phyloP scores from a whole-genome alignment of 2,329 filamentous ascomycete genomes.

The Fusarium cyanostomum region DNA sequence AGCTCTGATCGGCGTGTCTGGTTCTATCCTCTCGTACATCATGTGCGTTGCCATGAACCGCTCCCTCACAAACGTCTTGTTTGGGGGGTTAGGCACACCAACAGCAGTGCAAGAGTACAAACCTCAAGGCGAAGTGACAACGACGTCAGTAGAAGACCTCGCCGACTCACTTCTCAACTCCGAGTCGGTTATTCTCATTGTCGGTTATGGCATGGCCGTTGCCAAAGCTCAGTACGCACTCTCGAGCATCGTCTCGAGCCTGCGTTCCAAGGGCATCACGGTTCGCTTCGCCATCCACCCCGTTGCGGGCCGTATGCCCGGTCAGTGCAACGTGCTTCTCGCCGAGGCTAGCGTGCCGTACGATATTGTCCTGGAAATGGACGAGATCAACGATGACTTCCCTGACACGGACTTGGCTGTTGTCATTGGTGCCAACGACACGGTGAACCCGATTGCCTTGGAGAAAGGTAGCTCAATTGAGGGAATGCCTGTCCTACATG shows the following conservation, averaged over 20 bases:
- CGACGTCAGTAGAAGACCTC: slow-evolving; percentile 82
- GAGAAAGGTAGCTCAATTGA: slow-evolving; percentile 86
- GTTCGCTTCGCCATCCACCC: slow-evolving; percentile 92
- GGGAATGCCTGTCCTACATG: slow-evolving; percentile 91
- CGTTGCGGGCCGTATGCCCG: slow-evolving; percentile 90
- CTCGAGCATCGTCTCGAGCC: slow-evolving; percentile 78
- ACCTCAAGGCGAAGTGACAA: slow-evolving; percentile 81
- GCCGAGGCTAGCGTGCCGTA: slow-evolving; percentile 90
- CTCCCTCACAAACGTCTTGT: slow-evolving; percentile 87
- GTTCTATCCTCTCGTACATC: slow-evolving; percentile 88
- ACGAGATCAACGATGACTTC: slow-evolving; percentile 96
- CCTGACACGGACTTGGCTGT: slow-evolving; percentile 84
- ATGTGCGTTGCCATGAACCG: slow-evolving; percentile 93
- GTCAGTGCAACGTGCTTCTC: slow-evolving; percentile 90
- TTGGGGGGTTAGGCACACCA: slow-evolving; percentile 79
- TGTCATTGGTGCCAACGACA: slow-evolving; percentile 92
- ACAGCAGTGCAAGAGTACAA: slow-evolving; percentile 70
- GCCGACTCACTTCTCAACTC: slow-evolving; percentile 79
- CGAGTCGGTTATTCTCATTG: slow-evolving; percentile 87
- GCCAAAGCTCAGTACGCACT: slow-evolving; percentile 94
- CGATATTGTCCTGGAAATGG: slow-evolving; percentile 94
- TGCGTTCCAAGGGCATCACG: slow-evolving; percentile 79
- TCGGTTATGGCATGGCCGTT: slow-evolving; percentile 94
- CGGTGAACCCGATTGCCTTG: slow-evolving; percentile 88
- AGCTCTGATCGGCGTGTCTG: slow-evolving; percentile 86